phyloP scores from a whole-genome alignment of 148 eudicot species.

The Rhododendron ferrugineum region DNA sequence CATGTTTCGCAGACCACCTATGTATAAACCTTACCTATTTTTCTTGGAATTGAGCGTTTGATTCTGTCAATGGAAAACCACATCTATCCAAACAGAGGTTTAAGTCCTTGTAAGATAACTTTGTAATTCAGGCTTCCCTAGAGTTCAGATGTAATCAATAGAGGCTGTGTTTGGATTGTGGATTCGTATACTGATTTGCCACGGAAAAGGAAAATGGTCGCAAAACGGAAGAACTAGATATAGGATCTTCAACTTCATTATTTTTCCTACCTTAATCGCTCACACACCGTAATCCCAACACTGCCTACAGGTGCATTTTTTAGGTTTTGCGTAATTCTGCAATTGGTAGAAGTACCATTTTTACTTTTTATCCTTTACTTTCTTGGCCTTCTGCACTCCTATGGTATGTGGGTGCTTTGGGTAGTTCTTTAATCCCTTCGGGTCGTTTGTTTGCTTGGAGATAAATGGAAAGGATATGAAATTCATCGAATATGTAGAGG shows the following conservation, averaged over 20 bases:
- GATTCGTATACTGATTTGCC: background rate
- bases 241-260: background rate
- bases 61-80: background rate
- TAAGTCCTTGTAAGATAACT: background rate
- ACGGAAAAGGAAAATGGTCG: background rate
- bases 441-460: background rate
- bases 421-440: background rate
- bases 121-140: background rate
- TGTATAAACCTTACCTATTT: background rate
- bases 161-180: background rate
- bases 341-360: background rate
- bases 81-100: background rate
- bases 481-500: background rate
- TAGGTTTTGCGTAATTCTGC: background rate
- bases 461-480: background rate
- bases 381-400: background rate
- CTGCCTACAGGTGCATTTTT: background rate
- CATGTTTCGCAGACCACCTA: background rate
- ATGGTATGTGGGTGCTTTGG: background rate
- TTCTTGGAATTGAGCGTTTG: background rate
- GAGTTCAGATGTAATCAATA: background rate
- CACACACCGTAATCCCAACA: background rate
- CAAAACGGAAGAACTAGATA: background rate
- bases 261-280: background rate
- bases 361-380: background rate